Evolutionary conservation across 495 filamentous ascomycete species (phyloP), one percentile per base, ranked within the genome.

Genomic region (Podospora tetraspora): DNA sequence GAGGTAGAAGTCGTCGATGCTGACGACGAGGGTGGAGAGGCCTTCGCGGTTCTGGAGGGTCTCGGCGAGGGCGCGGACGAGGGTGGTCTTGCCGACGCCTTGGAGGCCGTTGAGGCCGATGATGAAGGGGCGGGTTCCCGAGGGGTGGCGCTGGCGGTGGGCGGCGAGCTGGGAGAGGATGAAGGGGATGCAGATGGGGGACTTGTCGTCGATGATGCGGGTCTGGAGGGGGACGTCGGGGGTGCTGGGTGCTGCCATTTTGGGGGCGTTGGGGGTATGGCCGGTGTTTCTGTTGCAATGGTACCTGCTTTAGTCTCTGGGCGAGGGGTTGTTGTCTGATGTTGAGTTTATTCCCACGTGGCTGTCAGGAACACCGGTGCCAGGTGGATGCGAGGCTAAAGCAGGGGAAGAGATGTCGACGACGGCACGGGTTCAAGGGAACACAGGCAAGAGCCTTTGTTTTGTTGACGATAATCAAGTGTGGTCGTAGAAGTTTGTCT

Each of bases 1-100:
- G 65, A 96, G 86, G 77, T 97, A 97, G 66, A 97, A 87, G 78
- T 98, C 94, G 77, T 97, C 94, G 66, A 97, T 92, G 73, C 91
- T 94, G 73, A 93, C 83, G 9, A 94, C 91, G 37, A 91, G 81
- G 5, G 91, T 92, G 64, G 87, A 80, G 56, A 97, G 83, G 11
- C 82, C 84, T 76, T 92, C 85, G 25, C 86, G 83, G n/a, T 84
- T 81, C 64, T 83, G 81, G 43, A 97, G 86, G n/a, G 85, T 89
- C 22, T 84, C 72, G 61, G 87, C 81, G 23, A 97, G 85, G 10
- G 84, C 84, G 29, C 87, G 86, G 7, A 94, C 93, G 71, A 97
- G 83, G 3, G 93, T 94, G 1, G 93, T 94, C 79, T 98, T 98
- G 57, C 94, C 94, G 59, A 90, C 91, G 61, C 94, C 94, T 77